These are phyloP conservation scores for Pyrenophora tritici-repentis DNA, from an alignment of 2,329 filamentous ascomycete species.

Conservation along the genomic window DNA sequence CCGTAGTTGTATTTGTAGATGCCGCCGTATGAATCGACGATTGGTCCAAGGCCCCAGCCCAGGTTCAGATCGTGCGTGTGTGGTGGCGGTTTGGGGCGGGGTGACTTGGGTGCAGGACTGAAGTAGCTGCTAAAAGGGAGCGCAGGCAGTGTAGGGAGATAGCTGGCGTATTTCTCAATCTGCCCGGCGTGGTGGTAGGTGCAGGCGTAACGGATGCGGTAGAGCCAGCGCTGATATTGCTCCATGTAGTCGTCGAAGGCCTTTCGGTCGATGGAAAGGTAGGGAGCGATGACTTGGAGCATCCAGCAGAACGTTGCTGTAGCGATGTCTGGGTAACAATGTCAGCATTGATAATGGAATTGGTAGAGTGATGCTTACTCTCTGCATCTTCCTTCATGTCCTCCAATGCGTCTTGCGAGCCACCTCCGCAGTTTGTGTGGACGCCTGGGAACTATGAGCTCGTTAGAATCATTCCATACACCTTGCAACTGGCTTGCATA, in stretches of 20 bases:
- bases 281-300: slow-evolving; percentile 56
- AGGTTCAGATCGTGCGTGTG: slow-evolving; percentile 47
- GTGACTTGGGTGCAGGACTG: slow-evolving; percentile 27
- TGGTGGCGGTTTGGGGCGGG: slow-evolving; percentile 35
- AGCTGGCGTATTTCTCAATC: slow-evolving; percentile 16
- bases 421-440: slow-evolving; percentile 59
- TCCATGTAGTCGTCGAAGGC: slow-evolving; percentile 50
- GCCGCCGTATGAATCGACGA: slow-evolving; percentile 49
- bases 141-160: slow-evolving; percentile 21
- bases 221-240: slow-evolving; percentile 46
- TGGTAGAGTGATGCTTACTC: slow-evolving; percentile 25
- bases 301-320: slow-evolving; percentile 61
- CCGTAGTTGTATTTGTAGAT: slow-evolving; percentile 52
- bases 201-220: slow-evolving; percentile 34
- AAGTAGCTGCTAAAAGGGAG: slow-evolving; percentile 31
- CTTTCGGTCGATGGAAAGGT: slow-evolving; percentile 52
- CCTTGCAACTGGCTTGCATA: background rate
- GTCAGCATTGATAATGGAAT: background rate
- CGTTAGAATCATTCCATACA: background rate
- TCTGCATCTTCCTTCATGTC: slow-evolving; percentile 44
- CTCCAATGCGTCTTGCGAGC: slow-evolving; percentile 39
- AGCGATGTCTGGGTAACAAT: slow-evolving; percentile 41
- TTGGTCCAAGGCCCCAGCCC: slow-evolving; percentile 55
- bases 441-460: slow-evolving; percentile 52
- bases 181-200: slow-evolving; percentile 35